Evolutionary conservation across 495 filamentous ascomycete genomes (phyloP), one percentile per base, ranked within the genome.

Genomic region (Trypethelium eluteriae): DNA sequence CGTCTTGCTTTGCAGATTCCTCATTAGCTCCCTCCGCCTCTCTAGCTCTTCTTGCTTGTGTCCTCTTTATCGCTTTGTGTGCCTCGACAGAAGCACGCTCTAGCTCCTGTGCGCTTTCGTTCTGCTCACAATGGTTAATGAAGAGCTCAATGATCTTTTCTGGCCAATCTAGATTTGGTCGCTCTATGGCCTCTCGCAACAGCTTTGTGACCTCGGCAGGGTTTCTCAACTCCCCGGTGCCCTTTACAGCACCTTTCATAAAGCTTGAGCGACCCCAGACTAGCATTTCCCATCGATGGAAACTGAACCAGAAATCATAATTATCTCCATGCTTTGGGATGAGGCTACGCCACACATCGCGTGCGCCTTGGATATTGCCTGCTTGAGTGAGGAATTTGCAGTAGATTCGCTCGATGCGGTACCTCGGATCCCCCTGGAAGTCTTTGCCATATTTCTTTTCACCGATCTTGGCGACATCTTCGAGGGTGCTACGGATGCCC

Each of bases 281-380:
- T 62, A 88, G 82, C 81, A 97, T 86, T 75, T 96, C 94, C 91
- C 91, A 98, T 49, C 86, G 76, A 75, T 96, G 96, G 74, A 89
- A 96, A 46, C 86, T 84, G 39, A 92, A 83, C 94, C 94, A 98
- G 72, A 97, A 97, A 70, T 96, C 90, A 70, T 90, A 90, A 71
- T 87, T 91, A 68, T 89, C 82, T 25, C 86, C 87, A 44, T 89
- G 86, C 14, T 85, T 81, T 32, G 81, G 72, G 2, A 88, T 82
- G 46, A 98, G 81, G 11, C 83, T 81, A 68, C 86, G 85, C 86
- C 90, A 98, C 14, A 88, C 84, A 39, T 82, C 80, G 38, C 93
- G 84, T 6, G 93, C 88, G 50, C 77, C 81, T 44, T 84, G 80
- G 75, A 84, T 80, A 62, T 88, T 86, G 25, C 88, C 85, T 66